A percentile compares a stretch with the other conserved stretches of the same genome.
phyloP scores from a whole-genome alignment of 495 filamentous ascomycete species.

The Neurospora pannonica region DNA sequence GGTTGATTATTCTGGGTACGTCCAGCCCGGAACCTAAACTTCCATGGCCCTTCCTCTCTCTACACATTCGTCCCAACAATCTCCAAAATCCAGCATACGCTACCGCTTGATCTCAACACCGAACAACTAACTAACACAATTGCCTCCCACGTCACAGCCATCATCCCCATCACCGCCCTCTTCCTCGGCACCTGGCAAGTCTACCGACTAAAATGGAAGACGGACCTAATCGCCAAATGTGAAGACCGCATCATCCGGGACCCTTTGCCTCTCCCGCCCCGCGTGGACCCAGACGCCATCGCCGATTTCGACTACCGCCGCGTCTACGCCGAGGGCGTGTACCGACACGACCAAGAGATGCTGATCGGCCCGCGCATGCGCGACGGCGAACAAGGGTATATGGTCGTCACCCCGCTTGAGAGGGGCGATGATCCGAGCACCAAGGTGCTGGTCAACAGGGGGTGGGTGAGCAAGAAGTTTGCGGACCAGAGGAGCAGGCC shows the following conservation, averaged over 20 bases:
- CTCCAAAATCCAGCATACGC: background rate
- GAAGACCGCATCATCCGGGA: conserved; percentile 80
- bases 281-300: conserved; percentile 69
- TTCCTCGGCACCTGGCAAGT: conserved; percentile 90
- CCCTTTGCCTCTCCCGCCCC: conserved; percentile 80
- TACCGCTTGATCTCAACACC: background rate
- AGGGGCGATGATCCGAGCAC: conserved; percentile 35
- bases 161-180: conserved; percentile 89
- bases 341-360: conserved; percentile 90
- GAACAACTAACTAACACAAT: background rate
- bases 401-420: conserved; percentile 86
- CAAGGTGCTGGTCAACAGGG: conserved; percentile 72
- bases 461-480: conserved; percentile 75
- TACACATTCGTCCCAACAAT: background rate
- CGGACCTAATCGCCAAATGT: conserved; percentile 75
- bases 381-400: conserved; percentile 81
- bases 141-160: conserved; percentile 37
- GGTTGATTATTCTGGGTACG: conserved; percentile 69
- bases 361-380: conserved; percentile 80
- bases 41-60: background rate
- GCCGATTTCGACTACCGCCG: conserved; percentile 87
- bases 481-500: conserved; percentile 52
- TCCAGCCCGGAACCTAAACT: background rate
- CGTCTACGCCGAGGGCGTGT: conserved; percentile 63
- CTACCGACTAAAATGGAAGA: conserved; percentile 88